Evolutionary conservation across 1,284 basidiomycete species (phyloP).

Genomic region (Rhodotorula glutinis): DNA sequence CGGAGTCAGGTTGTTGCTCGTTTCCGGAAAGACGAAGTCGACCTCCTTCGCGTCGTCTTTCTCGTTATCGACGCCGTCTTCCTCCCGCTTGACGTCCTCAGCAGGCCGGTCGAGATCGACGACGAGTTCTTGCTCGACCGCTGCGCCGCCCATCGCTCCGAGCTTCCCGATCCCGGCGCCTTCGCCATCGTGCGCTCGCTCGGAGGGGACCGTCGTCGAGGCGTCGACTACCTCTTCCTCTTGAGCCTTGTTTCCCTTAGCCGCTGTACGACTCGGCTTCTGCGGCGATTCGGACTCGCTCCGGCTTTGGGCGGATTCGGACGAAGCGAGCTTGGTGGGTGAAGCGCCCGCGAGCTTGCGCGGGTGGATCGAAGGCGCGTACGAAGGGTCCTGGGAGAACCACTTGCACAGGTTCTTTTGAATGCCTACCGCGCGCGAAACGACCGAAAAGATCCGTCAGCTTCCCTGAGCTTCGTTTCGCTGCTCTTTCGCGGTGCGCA

Average conservation of each 20-base stretch:
- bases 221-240: constrained; percentile 44
- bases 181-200: constrained; percentile 8
- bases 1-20: constrained; percentile 61
- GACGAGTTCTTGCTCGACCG: constrained; percentile 16
- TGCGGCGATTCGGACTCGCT: constrained; percentile 22
- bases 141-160: constrained; percentile 11
- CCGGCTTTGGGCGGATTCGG: background rate
- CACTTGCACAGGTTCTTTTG: constrained; percentile 38
- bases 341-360: constrained; percentile 21
- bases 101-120: constrained; percentile 28
- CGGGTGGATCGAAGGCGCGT: constrained; percentile 31
- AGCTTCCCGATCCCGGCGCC: constrained; percentile 21
- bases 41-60: constrained; percentile 46
- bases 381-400: constrained; percentile 39
- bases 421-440: constrained; percentile 27
- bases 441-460: no score
- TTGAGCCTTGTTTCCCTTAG: background rate
- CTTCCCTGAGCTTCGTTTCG: no score
- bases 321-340: constrained; percentile 9
- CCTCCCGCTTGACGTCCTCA: constrained; percentile 20
- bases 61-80: constrained; percentile 35
- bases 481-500: no score
- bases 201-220: background rate
- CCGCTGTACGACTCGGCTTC: constrained; percentile 24
- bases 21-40: constrained; percentile 53